Percentiles rank a stretch among this genome's conserved stretches.
Evolutionary conservation across 1,284 basidiomycete genomes (phyloP).

Genomic region (Stereum hirsutum): DNA sequence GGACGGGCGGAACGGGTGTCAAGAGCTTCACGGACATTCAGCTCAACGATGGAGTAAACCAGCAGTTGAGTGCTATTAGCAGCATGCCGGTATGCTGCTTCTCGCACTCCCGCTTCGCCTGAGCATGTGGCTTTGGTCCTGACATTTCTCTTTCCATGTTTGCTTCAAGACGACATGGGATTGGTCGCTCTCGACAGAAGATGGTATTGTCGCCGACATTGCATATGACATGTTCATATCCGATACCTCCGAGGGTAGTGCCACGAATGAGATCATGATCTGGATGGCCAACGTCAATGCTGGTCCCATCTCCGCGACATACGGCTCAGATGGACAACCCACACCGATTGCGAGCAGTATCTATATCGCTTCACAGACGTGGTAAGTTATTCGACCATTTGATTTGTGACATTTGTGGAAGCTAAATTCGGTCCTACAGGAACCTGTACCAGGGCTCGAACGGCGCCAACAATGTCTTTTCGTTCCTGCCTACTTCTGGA

Average conservation of each 20-base stretch:
- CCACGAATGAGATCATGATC: slow-evolving; percentile 56
- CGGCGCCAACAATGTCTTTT: slow-evolving; percentile 53
- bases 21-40: slow-evolving; percentile 57
- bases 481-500: slow-evolving; percentile 40
- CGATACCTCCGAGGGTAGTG: slow-evolving; percentile 35
- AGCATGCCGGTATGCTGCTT: slow-evolving; percentile 44
- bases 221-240: slow-evolving; percentile 61
- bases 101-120: too few relatives aligned
- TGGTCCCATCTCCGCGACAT: slow-evolving; percentile 43
- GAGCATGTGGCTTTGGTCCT: too few relatives aligned
- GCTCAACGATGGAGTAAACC: slow-evolving; percentile 40
- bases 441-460: slow-evolving; percentile 51
- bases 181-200: slow-evolving; percentile 28
- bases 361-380: slow-evolving; percentile 37
- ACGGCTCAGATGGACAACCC: slow-evolving; percentile 37
- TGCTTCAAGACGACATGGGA: slow-evolving; percentile 32
- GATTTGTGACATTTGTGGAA: too few relatives aligned
- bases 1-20: slow-evolving; percentile 41
- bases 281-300: slow-evolving; percentile 55
- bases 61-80: slow-evolving; percentile 41
- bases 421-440: slow-evolving; percentile 19
- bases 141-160: too few relatives aligned
- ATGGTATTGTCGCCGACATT: slow-evolving; percentile 37
- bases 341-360: slow-evolving; percentile 34
- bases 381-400: too few relatives aligned